phyloP scores from a whole-genome alignment of 2,329 filamentous ascomycete species.

The Hymenoscyphus repandus region DNA sequence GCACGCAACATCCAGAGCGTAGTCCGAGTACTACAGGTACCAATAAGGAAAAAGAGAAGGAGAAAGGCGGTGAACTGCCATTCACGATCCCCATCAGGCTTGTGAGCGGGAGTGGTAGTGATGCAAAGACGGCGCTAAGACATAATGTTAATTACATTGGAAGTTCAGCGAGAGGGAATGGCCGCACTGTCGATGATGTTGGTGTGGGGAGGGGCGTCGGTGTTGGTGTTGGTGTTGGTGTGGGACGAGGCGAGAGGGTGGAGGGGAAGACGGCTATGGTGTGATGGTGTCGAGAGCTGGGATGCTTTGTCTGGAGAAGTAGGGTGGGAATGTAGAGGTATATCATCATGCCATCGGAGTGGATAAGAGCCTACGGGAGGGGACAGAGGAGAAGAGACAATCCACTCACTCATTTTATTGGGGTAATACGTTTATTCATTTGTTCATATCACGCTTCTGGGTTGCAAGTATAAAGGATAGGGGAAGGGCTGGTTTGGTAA shows the following conservation, averaged over 20 bases:
- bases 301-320: constrained; percentile 5
- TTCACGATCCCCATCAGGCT: constrained; percentile 3
- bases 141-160: neutral
- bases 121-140: neutral
- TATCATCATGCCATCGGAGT: neutral
- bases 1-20: neutral
- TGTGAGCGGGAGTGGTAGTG: neutral
- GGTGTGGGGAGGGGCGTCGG: neutral
- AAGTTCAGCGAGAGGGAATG: neutral
- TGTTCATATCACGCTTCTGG: too few species aligned
- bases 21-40: neutral
- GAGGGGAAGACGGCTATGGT: constrained; percentile 4
- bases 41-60: neutral
- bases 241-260: neutral
- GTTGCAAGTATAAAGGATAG: too few species aligned
- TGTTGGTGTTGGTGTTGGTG: neutral
- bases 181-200: neutral
- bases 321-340: neutral
- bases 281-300: constrained; percentile 2
- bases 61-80: neutral
- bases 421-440: too few species aligned
- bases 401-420: too few species aligned
- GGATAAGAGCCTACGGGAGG: neutral
- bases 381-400: too few species aligned
- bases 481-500: too few species aligned